These are phyloP conservation scores for Grigorovia transvaalensis DNA, from an alignment of 805 yeast species.

Conservation along the genomic window DNA sequence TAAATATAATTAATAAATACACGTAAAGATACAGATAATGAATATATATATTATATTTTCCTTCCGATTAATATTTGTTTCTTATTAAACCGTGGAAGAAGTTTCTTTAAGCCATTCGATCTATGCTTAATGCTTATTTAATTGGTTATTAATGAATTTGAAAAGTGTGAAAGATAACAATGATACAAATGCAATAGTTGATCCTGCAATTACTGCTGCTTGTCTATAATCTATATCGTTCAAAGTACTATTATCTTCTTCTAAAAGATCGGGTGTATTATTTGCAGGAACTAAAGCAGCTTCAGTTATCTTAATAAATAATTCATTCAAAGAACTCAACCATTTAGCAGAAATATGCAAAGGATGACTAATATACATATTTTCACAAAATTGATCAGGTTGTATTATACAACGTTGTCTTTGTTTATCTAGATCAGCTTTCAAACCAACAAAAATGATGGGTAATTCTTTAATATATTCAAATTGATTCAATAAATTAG, in stretches of 20 bases:
- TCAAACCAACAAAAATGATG: constrained; percentile 77
- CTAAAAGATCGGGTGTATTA: constrained; percentile 70
- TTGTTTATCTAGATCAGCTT: constrained; percentile 92
- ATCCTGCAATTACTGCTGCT: constrained; percentile 49
- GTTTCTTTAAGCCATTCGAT: too few species aligned
- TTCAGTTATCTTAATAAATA: constrained; percentile 78
- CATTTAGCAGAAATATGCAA: constrained; percentile 84
- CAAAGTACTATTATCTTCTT: constrained; percentile 39
- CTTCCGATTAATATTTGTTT: too few species aligned
- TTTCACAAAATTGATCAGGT: constrained; percentile 77
- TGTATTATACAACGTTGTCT: constrained; percentile 80
- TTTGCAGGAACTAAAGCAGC: constrained; percentile 72
- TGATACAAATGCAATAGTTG: constrained; percentile 59
- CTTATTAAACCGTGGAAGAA: too few species aligned
- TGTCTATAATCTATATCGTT: constrained; percentile 41
- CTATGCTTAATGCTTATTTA: constrained; percentile 1
- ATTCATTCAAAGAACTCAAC: constrained; percentile 76
- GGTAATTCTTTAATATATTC: constrained; percentile 60
- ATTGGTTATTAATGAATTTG: constrained; percentile 25
- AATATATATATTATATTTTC: not conserved
- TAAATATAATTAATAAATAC: not conserved
- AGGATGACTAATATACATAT: constrained; percentile 63
- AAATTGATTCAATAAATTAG: constrained; percentile 54
- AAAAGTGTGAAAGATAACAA: constrained; percentile 56
- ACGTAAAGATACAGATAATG: not conserved